Evolutionary conservation across 2,329 filamentous ascomycete genomes (phyloP).

Genomic region (Kalmusia sp.): DNA sequence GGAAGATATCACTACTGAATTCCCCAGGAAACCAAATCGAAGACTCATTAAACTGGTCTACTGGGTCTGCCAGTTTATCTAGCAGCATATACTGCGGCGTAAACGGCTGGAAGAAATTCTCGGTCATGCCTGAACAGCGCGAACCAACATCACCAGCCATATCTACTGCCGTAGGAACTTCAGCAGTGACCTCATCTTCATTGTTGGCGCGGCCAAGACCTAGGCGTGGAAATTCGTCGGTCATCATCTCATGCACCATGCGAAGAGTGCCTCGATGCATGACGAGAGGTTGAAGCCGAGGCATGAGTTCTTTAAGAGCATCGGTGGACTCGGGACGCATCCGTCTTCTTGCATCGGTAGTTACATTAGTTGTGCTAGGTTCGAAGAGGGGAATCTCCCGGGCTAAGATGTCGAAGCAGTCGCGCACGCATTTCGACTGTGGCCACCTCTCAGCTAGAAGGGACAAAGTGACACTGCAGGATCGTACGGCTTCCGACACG

Average conservation of each 20-base stretch:
- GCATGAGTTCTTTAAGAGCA: conserved; percentile 16
- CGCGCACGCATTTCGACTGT: conserved; percentile 42
- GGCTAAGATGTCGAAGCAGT: conserved; percentile 45
- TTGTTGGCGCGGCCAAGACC: neutral
- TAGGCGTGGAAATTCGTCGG: conserved; percentile 21
- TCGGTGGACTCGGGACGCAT: neutral
- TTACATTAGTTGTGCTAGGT: conserved; percentile 12
- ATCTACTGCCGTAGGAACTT: neutral
- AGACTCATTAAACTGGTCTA: neutral
- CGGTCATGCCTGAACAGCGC: neutral
- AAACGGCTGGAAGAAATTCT: neutral
- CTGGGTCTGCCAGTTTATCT: neutral
- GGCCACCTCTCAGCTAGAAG: conserved; percentile 48
- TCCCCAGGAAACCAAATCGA: neutral
- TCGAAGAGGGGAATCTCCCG: conserved; percentile 28
- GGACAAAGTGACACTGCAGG: conserved; percentile 46
- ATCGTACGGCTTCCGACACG: conserved; percentile 44
- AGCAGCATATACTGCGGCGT: neutral
- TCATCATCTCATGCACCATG: conserved; percentile 28
- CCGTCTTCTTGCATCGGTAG: conserved; percentile 21
- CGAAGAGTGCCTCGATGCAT: conserved; percentile 25
- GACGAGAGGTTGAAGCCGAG: conserved; percentile 19
- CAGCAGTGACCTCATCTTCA: neutral
- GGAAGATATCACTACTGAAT: no score
- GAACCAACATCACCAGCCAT: neutral